A percentile compares a stretch with the other conserved stretches of the same genome.
phyloP scores from a whole-genome alignment of 495 filamentous ascomycete species.

The Parathielavia appendiculata region DNA sequence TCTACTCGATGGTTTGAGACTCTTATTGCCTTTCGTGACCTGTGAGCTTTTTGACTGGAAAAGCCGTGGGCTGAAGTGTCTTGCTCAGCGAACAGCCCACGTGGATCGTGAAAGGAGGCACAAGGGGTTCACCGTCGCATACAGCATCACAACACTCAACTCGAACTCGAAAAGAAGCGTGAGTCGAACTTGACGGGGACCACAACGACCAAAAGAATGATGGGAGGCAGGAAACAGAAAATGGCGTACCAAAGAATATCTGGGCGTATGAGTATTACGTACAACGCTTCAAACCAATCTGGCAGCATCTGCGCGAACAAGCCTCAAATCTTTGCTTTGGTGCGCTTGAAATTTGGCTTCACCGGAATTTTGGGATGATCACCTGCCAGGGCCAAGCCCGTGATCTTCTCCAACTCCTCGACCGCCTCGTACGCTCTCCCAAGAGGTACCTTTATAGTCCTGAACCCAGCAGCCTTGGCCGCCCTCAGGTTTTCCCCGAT shows the following conservation, averaged over 20 bases:
- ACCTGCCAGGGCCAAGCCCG: constrained; percentile 43
- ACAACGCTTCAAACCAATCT: not conserved
- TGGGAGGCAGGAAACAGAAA: no score
- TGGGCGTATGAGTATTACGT: not conserved
- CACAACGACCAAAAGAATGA: no score
- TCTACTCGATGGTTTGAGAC: constrained; percentile 1
- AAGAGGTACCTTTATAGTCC: constrained; percentile 76
- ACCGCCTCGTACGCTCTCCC: constrained; percentile 72
- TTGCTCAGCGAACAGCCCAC: no score
- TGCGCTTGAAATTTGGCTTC: constrained; percentile 30
- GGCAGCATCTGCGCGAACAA: not conserved
- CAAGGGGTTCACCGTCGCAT: no score
- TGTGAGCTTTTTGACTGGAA: no score
- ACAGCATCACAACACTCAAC: no score
- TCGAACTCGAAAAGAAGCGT: no score
- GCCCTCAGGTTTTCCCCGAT: constrained; percentile 90
- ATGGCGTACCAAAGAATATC: no score
- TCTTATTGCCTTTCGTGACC: not conserved
- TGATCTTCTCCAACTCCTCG: constrained; percentile 47
- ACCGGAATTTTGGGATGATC: constrained; percentile 43
- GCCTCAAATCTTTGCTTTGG: constrained; percentile 38
- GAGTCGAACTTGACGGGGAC: no score
- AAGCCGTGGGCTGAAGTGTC: no score
- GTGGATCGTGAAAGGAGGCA: no score
- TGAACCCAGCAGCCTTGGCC: constrained; percentile 68